These are phyloP conservation scores for Dentipellis sp. DNA, from an alignment of 768 basidiomycete species.

Conservation along the genomic window DNA sequence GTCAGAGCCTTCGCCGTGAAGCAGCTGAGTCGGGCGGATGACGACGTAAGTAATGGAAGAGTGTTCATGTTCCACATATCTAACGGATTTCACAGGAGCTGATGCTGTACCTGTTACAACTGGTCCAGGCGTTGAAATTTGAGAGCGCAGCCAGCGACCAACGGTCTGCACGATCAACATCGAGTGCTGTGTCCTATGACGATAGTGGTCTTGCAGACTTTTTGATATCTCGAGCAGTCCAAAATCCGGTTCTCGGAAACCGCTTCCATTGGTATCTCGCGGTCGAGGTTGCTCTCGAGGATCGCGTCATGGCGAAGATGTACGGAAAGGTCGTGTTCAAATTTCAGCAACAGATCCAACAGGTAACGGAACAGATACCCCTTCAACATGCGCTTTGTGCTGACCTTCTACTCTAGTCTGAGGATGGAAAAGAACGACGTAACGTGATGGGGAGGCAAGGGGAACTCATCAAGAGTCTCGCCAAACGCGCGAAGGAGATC, in stretches of 20 bases:
- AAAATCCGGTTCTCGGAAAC: slow-evolving; percentile 81
- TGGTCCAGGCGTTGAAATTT: slow-evolving; percentile 97
- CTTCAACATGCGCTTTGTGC: background rate
- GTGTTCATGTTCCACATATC: background rate
- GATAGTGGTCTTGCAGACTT: slow-evolving; percentile 94
- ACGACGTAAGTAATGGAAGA: slow-evolving; percentile 57
- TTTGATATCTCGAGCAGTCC: slow-evolving; percentile 75
- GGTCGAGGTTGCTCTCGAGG: slow-evolving; percentile 89
- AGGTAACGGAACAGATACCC: slow-evolving; percentile 37
- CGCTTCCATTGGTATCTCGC: slow-evolving; percentile 96
- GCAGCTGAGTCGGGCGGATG: slow-evolving; percentile 85
- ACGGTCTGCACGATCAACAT: slow-evolving; percentile 60
- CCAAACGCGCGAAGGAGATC: slow-evolving; percentile 79
- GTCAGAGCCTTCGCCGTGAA: slow-evolving; percentile 92
- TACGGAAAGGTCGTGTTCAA: slow-evolving; percentile 59
- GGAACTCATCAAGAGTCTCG: slow-evolving; percentile 78
- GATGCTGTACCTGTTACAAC: slow-evolving; percentile 83
- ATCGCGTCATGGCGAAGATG: slow-evolving; percentile 23
- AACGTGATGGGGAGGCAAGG: slow-evolving; percentile 90
- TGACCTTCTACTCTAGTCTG: slow-evolving; percentile 31
- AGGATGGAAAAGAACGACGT: slow-evolving; percentile 72
- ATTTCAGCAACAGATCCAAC: slow-evolving; percentile 81
- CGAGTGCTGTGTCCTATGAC: slow-evolving; percentile 74
- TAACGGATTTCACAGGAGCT: slow-evolving; percentile 57
- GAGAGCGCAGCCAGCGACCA: slow-evolving; percentile 77